Evolutionary conservation across 2,329 filamentous ascomycete species (phyloP).

Genomic region (Talaromyces sp.): DNA sequence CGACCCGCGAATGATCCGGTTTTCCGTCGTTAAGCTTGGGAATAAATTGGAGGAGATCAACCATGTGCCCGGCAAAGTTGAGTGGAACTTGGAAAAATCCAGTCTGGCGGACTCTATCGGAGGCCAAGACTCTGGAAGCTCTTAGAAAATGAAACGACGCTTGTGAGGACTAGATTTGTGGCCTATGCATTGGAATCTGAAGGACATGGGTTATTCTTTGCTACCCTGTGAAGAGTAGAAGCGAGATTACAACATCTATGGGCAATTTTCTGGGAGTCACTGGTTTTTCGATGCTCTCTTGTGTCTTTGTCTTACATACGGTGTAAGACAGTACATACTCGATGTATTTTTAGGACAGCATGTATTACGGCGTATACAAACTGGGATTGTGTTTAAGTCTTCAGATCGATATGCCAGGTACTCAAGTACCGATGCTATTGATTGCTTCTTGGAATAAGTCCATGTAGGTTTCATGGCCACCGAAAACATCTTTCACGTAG

Average conservation of each 20-base stretch:
- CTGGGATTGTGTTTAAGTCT: background rate
- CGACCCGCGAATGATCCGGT: constrained; percentile 86
- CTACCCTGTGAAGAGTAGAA: background rate
- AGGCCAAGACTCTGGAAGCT: background rate
- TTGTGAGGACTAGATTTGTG: background rate
- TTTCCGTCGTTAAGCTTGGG: constrained; percentile 82
- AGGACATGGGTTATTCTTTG: background rate
- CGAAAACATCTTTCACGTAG: too few species aligned
- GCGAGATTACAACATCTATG: background rate
- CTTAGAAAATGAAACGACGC: background rate
- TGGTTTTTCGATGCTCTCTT: background rate
- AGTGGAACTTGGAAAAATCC: constrained; percentile 41
- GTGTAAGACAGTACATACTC: background rate
- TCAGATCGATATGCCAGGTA: background rate
- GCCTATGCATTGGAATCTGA: background rate
- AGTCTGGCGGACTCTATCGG: constrained; percentile 4
- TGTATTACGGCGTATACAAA: background rate
- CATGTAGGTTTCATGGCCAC: too few species aligned
- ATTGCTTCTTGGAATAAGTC: background rate
- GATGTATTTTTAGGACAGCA: background rate
- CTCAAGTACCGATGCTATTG: background rate
- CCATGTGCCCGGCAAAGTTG: constrained; percentile 51
- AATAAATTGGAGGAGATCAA: constrained; percentile 59
- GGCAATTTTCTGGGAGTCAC: background rate
- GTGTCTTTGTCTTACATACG: background rate